Conservation (phyloP, 495 filamentous ascomycete genomes). For the Hypoxylon rickii region DNA sequence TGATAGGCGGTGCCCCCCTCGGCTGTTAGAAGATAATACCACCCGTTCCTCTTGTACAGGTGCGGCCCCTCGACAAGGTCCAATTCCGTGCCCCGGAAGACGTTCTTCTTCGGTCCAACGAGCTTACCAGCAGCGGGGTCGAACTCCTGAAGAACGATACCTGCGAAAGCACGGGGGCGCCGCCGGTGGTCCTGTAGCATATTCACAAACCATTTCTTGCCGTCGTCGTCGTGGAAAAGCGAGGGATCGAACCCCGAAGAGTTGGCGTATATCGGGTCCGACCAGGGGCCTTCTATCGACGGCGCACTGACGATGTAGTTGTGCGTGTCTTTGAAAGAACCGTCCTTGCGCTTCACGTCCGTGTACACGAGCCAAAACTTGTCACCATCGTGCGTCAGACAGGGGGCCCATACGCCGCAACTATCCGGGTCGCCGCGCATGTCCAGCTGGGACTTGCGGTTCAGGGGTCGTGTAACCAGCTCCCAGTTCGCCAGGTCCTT, state of each 20-base stretch:
- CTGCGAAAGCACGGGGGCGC: conserved; percentile 49
- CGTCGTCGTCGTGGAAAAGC: conserved; percentile 62
- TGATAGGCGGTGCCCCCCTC: conserved; percentile 66
- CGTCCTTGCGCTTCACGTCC: conserved; percentile 61
- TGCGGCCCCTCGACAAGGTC: conserved; percentile 66
- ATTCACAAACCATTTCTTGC: conserved; percentile 60
- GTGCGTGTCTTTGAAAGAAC: conserved; percentile 58
- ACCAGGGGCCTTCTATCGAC: conserved; percentile 58
- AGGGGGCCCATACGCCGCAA: conserved; percentile 68
- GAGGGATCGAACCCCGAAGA: conserved; percentile 62
- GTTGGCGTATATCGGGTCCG: conserved; percentile 58
- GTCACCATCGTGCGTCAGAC: conserved; percentile 60
- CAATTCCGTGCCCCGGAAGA: conserved; percentile 60
- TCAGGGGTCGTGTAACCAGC: conserved; percentile 62
- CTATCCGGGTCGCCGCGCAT: conserved; percentile 63
- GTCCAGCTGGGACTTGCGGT: conserved; percentile 61
- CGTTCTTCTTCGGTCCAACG: conserved; percentile 52
- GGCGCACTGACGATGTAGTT: conserved; percentile 58
- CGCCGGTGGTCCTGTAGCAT: conserved; percentile 58
- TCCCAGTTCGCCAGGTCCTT: conserved; percentile 63
- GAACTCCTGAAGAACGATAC: conserved; percentile 56
- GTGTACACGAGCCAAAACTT: conserved; percentile 63
- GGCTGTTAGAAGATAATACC: conserved; percentile 62
- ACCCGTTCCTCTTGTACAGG: conserved; percentile 60
- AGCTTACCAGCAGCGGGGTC: conserved; percentile 49